A percentile compares a stretch with the other conserved stretches of the same genome.
These are phyloP conservation scores for Xylaria sp. DNA, from an alignment of 2,329 filamentous ascomycete species.

Conservation along the genomic window DNA sequence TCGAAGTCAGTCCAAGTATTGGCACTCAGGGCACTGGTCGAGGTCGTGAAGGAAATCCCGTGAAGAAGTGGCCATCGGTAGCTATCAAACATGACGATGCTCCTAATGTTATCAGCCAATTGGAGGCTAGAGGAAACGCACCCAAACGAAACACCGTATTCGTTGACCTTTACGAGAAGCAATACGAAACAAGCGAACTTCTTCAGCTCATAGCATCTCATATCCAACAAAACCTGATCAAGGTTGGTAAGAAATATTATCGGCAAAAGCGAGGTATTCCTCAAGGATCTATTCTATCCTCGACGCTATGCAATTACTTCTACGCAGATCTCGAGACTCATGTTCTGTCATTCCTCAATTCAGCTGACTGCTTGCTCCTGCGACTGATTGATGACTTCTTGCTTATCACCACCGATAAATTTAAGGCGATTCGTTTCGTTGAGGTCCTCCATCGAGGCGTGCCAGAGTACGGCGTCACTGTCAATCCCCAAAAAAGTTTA, in stretches of 20 bases:
- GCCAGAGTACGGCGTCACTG: conserved; percentile 77
- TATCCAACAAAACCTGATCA: conserved; percentile 83
- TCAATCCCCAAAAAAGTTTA: conserved; percentile 80
- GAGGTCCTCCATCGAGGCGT: conserved; percentile 80
- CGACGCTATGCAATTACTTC: conserved; percentile 91
- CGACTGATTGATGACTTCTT: conserved; percentile 93
- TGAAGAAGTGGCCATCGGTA: conserved; percentile 58
- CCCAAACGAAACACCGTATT: conserved; percentile 74
- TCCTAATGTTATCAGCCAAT: conserved; percentile 51
- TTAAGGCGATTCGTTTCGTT: conserved; percentile 75
- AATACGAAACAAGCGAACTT: conserved; percentile 63
- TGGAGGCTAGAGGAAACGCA: conserved; percentile 48
- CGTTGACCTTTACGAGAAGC: conserved; percentile 68
- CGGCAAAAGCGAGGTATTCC: conserved; percentile 89
- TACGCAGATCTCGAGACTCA: conserved; percentile 84
- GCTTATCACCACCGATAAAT: conserved; percentile 74
- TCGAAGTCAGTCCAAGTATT: conserved; percentile 59
- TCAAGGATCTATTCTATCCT: conserved; percentile 88
- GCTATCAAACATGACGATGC: conserved; percentile 53
- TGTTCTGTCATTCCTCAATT: conserved; percentile 69
- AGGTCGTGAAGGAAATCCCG: conserved; percentile 44
- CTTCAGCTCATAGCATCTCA: conserved; percentile 78
- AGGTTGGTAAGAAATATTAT: conserved; percentile 86
- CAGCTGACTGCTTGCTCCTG: conserved; percentile 69
- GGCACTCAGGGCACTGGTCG: conserved; percentile 47